Evolutionary conservation across 163 green algal genomes (phyloP).

Genomic region (Scenedesmus sp.): DNA sequence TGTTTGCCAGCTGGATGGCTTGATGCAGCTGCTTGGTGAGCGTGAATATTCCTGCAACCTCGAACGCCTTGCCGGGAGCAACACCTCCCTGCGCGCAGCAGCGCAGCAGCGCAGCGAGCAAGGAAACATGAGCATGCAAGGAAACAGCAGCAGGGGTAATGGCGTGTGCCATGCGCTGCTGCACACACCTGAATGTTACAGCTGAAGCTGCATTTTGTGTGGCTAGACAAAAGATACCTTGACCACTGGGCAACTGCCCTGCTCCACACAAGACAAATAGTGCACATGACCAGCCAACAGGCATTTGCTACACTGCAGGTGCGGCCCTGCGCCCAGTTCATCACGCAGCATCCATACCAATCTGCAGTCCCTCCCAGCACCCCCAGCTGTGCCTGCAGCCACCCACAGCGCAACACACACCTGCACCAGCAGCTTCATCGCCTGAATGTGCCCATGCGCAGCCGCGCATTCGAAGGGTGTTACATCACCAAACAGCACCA

Average conservation of each 20-base stretch:
- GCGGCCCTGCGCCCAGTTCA: no score
- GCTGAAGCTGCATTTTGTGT: no score
- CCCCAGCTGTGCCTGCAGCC: neutral
- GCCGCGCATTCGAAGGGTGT: slow-evolving; percentile 45
- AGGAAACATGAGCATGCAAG: neutral
- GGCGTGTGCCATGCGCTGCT: no score
- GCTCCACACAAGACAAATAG: no score
- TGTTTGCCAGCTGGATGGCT: slow-evolving; percentile 36
- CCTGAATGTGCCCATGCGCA: slow-evolving; percentile 44
- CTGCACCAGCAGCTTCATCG: slow-evolving; percentile 49
- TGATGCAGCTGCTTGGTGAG: slow-evolving; percentile 29
- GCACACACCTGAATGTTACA: no score
- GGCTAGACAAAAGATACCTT: no score
- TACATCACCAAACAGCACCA: slow-evolving; percentile 43
- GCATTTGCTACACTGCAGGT: no score
- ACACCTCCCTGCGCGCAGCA: slow-evolving; percentile 17
- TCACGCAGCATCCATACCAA: no score
- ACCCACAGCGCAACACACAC: neutral
- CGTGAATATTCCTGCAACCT: slow-evolving; percentile 32
- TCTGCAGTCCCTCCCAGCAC: no score
- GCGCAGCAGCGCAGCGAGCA: neutral
- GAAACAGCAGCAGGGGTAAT: neutral
- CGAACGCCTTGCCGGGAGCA: neutral
- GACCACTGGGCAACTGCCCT: no score
- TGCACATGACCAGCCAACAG: no score